These are phyloP conservation scores for Cenchrus purpureus DNA, from an alignment of 176 grass and related monocot genomes.

Conservation along the genomic window DNA sequence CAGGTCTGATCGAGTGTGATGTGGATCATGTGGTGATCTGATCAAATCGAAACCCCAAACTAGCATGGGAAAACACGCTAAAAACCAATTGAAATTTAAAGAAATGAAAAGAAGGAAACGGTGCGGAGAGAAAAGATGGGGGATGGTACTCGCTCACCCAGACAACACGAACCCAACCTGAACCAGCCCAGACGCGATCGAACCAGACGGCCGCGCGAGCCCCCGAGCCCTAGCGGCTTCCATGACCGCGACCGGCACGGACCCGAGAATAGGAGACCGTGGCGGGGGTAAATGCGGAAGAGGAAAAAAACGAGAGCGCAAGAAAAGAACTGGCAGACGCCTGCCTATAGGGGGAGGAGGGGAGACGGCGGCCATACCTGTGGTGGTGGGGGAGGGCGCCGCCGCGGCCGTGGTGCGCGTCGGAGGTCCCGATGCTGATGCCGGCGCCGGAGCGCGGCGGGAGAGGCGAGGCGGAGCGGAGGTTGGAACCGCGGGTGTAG, in stretches of 20 bases:
- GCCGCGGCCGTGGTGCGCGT: constrained; percentile 21
- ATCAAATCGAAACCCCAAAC: constrained; percentile 15
- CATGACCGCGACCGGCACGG: background rate
- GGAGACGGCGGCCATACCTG: constrained; percentile 44
- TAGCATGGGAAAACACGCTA: constrained; percentile 12
- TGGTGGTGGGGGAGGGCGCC: background rate
- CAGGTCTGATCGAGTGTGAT: background rate
- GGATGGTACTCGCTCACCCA: background rate
- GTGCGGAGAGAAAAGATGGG: background rate
- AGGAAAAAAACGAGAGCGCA: background rate
- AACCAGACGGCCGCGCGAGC: background rate
- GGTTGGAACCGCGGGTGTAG: constrained; percentile 45
- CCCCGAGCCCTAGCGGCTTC: background rate
- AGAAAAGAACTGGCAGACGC: constrained; percentile 5
- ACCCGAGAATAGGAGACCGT: background rate
- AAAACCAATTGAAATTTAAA: background rate
- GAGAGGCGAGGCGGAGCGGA: constrained; percentile 38
- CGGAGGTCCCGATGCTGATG: background rate
- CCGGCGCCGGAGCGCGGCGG: constrained; percentile 14
- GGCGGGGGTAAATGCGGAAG: constrained; percentile 32
- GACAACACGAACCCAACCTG: background rate
- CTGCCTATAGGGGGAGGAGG: background rate
- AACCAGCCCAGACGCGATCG: background rate
- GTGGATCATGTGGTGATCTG: background rate
- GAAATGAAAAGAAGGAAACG: background rate